Percentiles rank a stretch among this genome's conserved stretches.
Evolutionary conservation across 192 early-diverging fungal species (phyloP).

Genomic region (Podila epigama): DNA sequence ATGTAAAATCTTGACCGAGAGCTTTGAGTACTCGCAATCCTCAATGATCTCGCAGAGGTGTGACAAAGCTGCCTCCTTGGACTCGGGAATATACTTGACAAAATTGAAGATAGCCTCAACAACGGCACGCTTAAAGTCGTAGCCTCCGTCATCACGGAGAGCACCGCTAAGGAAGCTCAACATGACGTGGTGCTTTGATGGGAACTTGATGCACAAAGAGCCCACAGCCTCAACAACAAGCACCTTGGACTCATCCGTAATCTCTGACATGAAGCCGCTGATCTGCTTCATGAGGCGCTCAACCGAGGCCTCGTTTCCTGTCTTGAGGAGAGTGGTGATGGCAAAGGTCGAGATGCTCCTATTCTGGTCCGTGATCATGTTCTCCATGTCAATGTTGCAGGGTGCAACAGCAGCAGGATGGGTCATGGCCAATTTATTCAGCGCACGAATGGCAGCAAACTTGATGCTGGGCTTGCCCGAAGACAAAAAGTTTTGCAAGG

Average conservation of each 20-base stretch:
- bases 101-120: constrained; percentile 98
- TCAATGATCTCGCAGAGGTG: constrained; percentile 99
- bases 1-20: constrained; percentile 97
- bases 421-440: constrained; percentile 92
- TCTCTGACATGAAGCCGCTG: constrained; percentile 96
- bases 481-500: constrained; percentile 91
- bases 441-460: constrained; percentile 96
- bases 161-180: constrained; percentile 91
- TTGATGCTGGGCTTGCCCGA: constrained; percentile 92
- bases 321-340: constrained; percentile 98
- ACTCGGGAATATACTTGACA: constrained; percentile 91
- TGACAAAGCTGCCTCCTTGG: constrained; percentile 92
- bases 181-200: constrained; percentile 92
- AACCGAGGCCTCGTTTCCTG: constrained; percentile 96
- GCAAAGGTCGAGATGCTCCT: constrained; percentile 98
- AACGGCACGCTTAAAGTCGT: constrained; percentile 95
- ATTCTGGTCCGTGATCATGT: constrained; percentile 95
- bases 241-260: constrained; percentile 99
- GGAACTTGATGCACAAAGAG: constrained; percentile 97
- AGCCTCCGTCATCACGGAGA: constrained; percentile 97
- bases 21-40: constrained; percentile 98
- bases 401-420: constrained; percentile 89
- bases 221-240: constrained; percentile 99
- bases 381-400: constrained; percentile 99
- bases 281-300: constrained; percentile 99